Base-by-base conservation (phyloP, 1,284 basidiomycete species). In the Cutaneotrichosporon cavernicola region DNA sequence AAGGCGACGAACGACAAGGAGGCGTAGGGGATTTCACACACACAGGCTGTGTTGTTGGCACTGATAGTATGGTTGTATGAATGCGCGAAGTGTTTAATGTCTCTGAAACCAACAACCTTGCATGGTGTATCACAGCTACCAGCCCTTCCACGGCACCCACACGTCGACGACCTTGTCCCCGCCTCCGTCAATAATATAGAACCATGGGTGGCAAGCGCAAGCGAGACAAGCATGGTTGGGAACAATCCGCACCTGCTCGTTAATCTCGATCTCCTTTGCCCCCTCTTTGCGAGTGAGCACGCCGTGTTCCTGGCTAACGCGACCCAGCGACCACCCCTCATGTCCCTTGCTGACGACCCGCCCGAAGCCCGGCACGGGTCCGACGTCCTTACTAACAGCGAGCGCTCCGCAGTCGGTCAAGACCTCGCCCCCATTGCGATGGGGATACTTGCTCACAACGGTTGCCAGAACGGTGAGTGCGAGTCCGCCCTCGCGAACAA, bases 81-180 rank as follows among this genome's bases (percentile, higher is more conserved):
- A 8, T 36, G 34, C 34, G 34, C 34, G 34, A 13, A 9, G 34
- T 36, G 34, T 36, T 9, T 36, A 36, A 8, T 36, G 8, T 9
- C 34, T 36, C 34, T 26, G 34, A 36, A 36, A 36, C 34, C 5
- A 36, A 36, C 11, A 8, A 36, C 34, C 47, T 49, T 46, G 43
- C 43, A 50, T 26, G 11, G 0, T 18, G 26, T 21, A n/a, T 18
- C 16, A 21, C 47, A 26, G 14, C 52, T 79, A 94, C 91, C 91
- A 93, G 0, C 90, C 90, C 80, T 92, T 94, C 90, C 91, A 92
- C 9, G 91, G 87, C 38, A 92, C 87, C 91, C 92, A 94, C 43
- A 94, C 83, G 78, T 94, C 91, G 21, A 88, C 86, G 11, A 94
- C 88, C 56, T 81, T 83, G 79, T 68, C 80, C 70, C 50, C 84